Conservation (phyloP, 2,329 filamentous ascomycete genomes). For the Mycocentrospora acerina region DNA sequence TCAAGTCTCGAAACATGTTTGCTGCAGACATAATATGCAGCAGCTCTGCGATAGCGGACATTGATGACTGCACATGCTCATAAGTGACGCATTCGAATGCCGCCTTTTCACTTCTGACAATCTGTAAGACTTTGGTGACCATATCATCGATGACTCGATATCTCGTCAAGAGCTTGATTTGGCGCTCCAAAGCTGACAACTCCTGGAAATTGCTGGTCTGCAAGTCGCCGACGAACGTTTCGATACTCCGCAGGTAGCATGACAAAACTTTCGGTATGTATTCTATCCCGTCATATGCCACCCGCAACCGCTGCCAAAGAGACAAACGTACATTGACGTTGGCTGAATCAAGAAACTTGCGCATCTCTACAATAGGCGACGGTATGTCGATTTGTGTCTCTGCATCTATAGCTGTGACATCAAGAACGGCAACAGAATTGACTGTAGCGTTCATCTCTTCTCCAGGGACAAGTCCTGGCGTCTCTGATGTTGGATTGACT, state of each 20-base stretch:
- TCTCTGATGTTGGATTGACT: not conserved
- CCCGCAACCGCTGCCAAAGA: conserved; percentile 86
- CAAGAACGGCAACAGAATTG: conserved; percentile 14
- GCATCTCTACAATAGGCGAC: conserved; percentile 67
- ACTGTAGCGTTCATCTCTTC: conserved; percentile 9
- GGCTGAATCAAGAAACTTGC: conserved; percentile 79
- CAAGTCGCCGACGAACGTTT: conserved; percentile 74
- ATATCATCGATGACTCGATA: conserved; percentile 79
- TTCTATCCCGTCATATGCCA: conserved; percentile 82
- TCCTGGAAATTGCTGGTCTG: conserved; percentile 60
- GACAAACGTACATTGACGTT: conserved; percentile 82
- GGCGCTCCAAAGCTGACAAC: conserved; percentile 63
- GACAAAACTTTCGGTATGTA: conserved; percentile 87
- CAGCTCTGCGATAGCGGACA: conserved; percentile 70
- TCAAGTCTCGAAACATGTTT: conserved; percentile 79
- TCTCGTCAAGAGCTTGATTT: conserved; percentile 70
- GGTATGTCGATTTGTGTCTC: conserved; percentile 11
- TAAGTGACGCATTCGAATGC: conserved; percentile 85
- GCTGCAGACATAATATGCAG: conserved; percentile 76
- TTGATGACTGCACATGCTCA: conserved; percentile 71
- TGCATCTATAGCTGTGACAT: conserved; percentile 3
- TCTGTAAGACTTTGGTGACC: conserved; percentile 68
- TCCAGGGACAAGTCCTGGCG: conserved; percentile 8
- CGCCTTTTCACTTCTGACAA: conserved; percentile 63
- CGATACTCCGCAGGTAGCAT: conserved; percentile 81